Evolutionary conservation across 2,329 filamentous ascomycete genomes (phyloP).

Genomic region (Alternaria hordeiaustralica): DNA sequence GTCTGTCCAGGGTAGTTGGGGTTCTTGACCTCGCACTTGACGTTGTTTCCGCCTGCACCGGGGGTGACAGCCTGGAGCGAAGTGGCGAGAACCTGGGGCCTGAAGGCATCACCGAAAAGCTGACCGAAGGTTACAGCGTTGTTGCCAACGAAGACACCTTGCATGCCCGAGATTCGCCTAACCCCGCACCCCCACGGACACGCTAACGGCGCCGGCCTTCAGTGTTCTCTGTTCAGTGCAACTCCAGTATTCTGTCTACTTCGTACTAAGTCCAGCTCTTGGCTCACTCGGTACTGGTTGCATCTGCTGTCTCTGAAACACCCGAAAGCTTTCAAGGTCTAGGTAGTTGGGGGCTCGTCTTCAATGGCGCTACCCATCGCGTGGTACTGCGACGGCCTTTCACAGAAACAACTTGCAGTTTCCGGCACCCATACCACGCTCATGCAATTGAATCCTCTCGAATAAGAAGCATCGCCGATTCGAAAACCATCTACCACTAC

Average conservation of each 20-base stretch:
- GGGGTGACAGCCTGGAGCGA: constrained; percentile 11
- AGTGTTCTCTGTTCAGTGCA: no score
- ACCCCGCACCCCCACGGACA: no score
- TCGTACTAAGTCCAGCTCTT: no score
- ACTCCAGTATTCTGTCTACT: no score
- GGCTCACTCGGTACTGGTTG: no score
- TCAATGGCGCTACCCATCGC: no score
- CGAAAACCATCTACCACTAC: neutral
- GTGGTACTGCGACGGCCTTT: neutral
- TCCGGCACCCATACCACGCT: neutral
- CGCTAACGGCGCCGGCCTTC: no score
- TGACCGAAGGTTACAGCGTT: neutral
- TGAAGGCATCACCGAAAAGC: constrained; percentile 4
- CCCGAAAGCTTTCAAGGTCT: no score
- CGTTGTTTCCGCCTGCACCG: constrained; percentile 3
- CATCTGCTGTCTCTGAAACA: no score
- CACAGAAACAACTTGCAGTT: neutral
- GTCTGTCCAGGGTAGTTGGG: neutral
- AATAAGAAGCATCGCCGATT: neutral
- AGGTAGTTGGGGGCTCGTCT: no score
- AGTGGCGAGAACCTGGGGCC: constrained; percentile 1
- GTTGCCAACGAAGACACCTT: constrained; percentile 1
- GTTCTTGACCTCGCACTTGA: neutral
- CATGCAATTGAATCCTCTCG: neutral
- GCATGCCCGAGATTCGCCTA: no score